Conservation (phyloP, 1,284 basidiomycete species). For the Marasmius tenuissimus region DNA sequence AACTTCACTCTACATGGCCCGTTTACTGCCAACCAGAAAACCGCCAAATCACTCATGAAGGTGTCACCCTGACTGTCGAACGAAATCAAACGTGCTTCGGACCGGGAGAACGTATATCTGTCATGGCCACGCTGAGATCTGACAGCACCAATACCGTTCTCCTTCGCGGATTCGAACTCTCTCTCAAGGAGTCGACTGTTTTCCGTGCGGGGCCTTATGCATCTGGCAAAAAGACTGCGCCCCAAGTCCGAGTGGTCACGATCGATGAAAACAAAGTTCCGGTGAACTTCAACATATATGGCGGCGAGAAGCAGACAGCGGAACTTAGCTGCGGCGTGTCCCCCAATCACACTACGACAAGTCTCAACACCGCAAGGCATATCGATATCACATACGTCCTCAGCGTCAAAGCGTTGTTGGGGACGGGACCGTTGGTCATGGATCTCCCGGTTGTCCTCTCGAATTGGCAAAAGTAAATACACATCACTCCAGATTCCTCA, state of each 20-base stretch:
- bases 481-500: constrained; percentile 18
- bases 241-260: constrained; percentile 52
- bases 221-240: constrained; percentile 53
- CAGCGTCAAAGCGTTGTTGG: constrained; percentile 74
- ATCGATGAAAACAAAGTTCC: constrained; percentile 69
- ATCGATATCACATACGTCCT: constrained; percentile 82
- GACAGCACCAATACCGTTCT: constrained; percentile 63
- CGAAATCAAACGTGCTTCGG: constrained; percentile 78
- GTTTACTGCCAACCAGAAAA: constrained; percentile 79
- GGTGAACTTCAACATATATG: constrained; percentile 69
- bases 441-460: constrained; percentile 77
- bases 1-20: constrained; percentile 88
- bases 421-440: constrained; percentile 64
- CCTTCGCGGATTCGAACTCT: constrained; percentile 79
- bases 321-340: constrained; percentile 72
- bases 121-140: constrained; percentile 70
- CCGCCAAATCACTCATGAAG: constrained; percentile 64
- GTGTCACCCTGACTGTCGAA: constrained; percentile 73
- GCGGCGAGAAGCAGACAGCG: constrained; percentile 67
- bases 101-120: constrained; percentile 76
- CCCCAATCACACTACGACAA: constrained; percentile 70
- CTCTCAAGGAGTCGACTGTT: constrained; percentile 71
- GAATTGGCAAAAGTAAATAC: constrained; percentile 70
- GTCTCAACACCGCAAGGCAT: constrained; percentile 73
- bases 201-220: constrained; percentile 59